Percentiles rank a stretch among this genome's conserved stretches.
phyloP scores from a whole-genome alignment of 129 eudicot genomes.

The carrot (Daucus carota) region DH1_v3.0 NC_030382.2:42013501-42014000 shows the following conservation, averaged over 20 bases:
- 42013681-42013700: not conserved
- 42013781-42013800: not conserved
- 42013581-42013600: not conserved
- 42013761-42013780: not conserved
- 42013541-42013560: not conserved
- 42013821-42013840: conserved; percentile 88
- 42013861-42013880: conserved; percentile 78
- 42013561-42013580: not conserved
- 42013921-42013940: conserved; percentile 82
- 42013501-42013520: not conserved
- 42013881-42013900: conserved; percentile 32
- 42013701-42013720: not conserved
- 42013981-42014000: conserved; percentile 20
- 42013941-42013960: conserved; percentile 78
- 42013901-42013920: conserved; percentile 87
- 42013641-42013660: not conserved
- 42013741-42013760: not conserved
- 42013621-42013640: not conserved
- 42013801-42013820: not conserved
- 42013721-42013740: not conserved
- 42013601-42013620: not conserved
- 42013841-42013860: conserved; percentile 96
- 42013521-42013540: not conserved
- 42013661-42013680: not conserved
- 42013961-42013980: conserved; percentile 55